These are phyloP conservation scores for Russula sp. DNA, from an alignment of 768 basidiomycete species.

Conservation along the genomic window DNA sequence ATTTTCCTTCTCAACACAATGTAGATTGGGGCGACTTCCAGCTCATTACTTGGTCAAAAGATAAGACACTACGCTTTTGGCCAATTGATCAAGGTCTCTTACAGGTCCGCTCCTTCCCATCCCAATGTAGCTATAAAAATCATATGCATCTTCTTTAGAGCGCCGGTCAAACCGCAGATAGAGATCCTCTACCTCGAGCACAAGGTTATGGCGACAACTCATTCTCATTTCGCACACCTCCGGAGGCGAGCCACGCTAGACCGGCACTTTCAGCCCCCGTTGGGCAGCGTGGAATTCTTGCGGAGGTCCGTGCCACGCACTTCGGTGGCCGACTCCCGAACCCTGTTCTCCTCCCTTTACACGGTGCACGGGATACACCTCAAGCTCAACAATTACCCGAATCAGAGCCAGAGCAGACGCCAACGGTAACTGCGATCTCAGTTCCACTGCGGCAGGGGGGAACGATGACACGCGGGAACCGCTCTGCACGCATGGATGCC, in stretches of 20 bases:
- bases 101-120: slow-evolving; percentile 38
- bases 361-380: not conserved
- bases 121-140: not conserved
- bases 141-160: slow-evolving; percentile 19
- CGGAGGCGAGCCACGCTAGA: slow-evolving; percentile 26
- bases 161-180: slow-evolving; percentile 24
- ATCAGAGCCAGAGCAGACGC: slow-evolving; percentile 22
- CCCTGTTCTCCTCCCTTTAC: slow-evolving; percentile 26
- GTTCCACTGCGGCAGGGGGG: slow-evolving; percentile 21
- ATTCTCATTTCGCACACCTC: slow-evolving; percentile 53
- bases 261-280: slow-evolving; percentile 53
- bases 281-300: slow-evolving; percentile 58
- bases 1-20: not conserved
- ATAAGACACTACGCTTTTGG: slow-evolving; percentile 87
- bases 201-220: slow-evolving; percentile 23
- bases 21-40: slow-evolving; percentile 45
- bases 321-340: slow-evolving; percentile 24
- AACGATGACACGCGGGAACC: slow-evolving; percentile 43
- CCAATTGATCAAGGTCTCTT: slow-evolving; percentile 67
- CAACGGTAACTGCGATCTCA: slow-evolving; percentile 18
- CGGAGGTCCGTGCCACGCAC: slow-evolving; percentile 57
- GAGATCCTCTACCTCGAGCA: slow-evolving; percentile 9
- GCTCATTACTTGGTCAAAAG: slow-evolving; percentile 79
- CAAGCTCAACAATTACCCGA: slow-evolving; percentile 10
- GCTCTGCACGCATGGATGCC: slow-evolving; percentile 51